These are phyloP conservation scores for Penicillium sp. DNA, from an alignment of 2,329 filamentous ascomycete species.

Conservation along the genomic window DNA sequence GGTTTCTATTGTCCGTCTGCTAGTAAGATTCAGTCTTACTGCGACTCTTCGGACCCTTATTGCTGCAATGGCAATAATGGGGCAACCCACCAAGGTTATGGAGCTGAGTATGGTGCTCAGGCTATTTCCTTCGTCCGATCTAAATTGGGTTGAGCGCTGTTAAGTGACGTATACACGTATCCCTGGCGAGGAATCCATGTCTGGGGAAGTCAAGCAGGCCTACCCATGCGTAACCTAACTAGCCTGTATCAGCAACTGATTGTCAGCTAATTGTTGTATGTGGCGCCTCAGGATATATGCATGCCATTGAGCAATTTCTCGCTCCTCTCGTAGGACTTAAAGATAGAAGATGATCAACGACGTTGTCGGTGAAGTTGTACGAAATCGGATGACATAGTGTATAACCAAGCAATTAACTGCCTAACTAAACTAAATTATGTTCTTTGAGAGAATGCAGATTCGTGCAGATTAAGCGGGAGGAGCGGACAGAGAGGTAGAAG, in stretches of 20 bases:
- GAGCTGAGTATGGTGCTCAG: constrained; percentile 56
- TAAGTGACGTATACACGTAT: too few species aligned
- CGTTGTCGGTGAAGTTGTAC: not conserved
- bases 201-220: not conserved
- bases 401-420: too few species aligned
- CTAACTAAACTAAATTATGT: too few species aligned
- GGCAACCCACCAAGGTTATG: constrained; percentile 60
- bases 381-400: not conserved
- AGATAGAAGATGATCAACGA: not conserved
- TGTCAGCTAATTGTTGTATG: not conserved
- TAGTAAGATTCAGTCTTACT: constrained; percentile 61
- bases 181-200: too few species aligned
- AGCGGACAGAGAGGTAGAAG: too few species aligned
- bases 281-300: not conserved
- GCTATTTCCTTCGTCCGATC: constrained; percentile 58
- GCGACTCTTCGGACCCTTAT: constrained; percentile 61
- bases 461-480: too few species aligned
- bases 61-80: constrained; percentile 63
- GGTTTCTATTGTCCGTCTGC: constrained; percentile 57
- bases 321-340: too few species aligned
- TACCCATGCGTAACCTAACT: not conserved
- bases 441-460: too few species aligned
- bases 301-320: too few species aligned
- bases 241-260: too few species aligned
- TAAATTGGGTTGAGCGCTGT: constrained; percentile 15